Conservation (phyloP, 768 basidiomycete genomes). For the Xerocomellus intermedius region DNA sequence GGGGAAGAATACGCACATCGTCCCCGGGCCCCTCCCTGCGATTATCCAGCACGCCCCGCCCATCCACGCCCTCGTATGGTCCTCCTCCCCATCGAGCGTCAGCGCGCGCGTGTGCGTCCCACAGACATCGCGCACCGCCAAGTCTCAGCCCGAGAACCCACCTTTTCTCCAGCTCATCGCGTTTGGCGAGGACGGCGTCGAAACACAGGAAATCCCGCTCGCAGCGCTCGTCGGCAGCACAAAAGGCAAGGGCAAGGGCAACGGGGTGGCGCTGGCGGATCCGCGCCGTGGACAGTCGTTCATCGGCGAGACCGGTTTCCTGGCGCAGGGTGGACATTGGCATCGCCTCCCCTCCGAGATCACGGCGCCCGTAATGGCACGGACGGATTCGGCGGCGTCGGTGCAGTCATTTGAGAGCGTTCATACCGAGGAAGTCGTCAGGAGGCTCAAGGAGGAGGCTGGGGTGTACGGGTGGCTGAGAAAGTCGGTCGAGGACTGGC, state of each 20-base stretch:
- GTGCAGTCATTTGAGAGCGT: slow-evolving; percentile 47
- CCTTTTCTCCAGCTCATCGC: slow-evolving; percentile 68
- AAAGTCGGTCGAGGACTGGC: slow-evolving; percentile 72
- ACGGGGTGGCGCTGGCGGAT: slow-evolving; percentile 45
- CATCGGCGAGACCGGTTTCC: slow-evolving; percentile 56
- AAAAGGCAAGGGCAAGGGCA: slow-evolving; percentile 40
- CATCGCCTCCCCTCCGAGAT: slow-evolving; percentile 27
- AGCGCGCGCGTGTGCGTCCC: slow-evolving; percentile 48
- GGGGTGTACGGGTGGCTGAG: slow-evolving; percentile 80
- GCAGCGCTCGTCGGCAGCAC: slow-evolving; percentile 37
- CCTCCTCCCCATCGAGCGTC: slow-evolving; percentile 53
- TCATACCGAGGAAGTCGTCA: slow-evolving; percentile 50
- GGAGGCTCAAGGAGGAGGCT: slow-evolving; percentile 49
- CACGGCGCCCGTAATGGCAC: slow-evolving; percentile 35
- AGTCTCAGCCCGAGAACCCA: not conserved
- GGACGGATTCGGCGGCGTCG: slow-evolving; percentile 48
- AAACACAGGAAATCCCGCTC: slow-evolving; percentile 67
- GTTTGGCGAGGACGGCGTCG: slow-evolving; percentile 69
- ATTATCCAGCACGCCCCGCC: slow-evolving; percentile 47
- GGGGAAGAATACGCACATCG: slow-evolving; percentile 64
- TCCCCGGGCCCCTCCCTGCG: slow-evolving; percentile 66
- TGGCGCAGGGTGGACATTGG: slow-evolving; percentile 50
- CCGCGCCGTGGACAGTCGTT: slow-evolving; percentile 57
- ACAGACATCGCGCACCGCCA: slow-evolving; percentile 4
- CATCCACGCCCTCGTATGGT: slow-evolving; percentile 57